Base-by-base conservation (phyloP, 495 filamentous ascomycete genomes). In the Penicillium tannophilum region DNA sequence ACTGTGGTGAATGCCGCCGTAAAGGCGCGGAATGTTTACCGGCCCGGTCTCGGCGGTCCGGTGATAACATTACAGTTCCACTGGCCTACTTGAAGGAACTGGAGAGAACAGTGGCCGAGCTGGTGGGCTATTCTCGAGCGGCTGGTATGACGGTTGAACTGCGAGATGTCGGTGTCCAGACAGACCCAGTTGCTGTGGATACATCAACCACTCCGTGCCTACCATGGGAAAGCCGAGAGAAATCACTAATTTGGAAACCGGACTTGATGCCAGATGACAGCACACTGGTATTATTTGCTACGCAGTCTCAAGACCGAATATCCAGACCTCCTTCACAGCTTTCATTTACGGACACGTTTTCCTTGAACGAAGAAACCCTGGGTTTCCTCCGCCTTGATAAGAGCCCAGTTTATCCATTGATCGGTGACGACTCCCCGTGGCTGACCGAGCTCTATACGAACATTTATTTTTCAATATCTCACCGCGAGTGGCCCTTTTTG, bases 401-500 rank as follows among this genome's bases (percentile, higher is more conserved):
- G 12, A 52, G 39, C 17, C 59, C 63, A 7, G 30, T 52, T 16
- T 58, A 61, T 10, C 36, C 69, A 5, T 24, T 65, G n/a, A 54
- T 59, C 7, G 49, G 53, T 4, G 56, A 55, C 31, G 58, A 64
- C 12, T 42, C 57, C 0, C 45, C 52, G 1, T 72, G 64, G 67
- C 60, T 70, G 4, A 62, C 58, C n/a, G 69, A 70, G 42, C 63
- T 70, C 6, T 73, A 73, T 45, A 62, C 69, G n/a, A 73, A 67
- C 23, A 35, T 72, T 2, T 73, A 68, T 52, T 72, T 73, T 31
- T 63, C 63, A 9, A 68, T 72, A 48, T 65, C 71, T 9, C 60
- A 73, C 44, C 66, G 67, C n/a, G 69, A 68, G 42, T 73, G 71
- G 71, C 71, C 71, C 8, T 72, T 73, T 20, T 46, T 73, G 2